Evolutionary conservation across 176 grass and related monocot genomes (phyloP).

Genomic region (Rhynchospora breviuscula): DNA sequence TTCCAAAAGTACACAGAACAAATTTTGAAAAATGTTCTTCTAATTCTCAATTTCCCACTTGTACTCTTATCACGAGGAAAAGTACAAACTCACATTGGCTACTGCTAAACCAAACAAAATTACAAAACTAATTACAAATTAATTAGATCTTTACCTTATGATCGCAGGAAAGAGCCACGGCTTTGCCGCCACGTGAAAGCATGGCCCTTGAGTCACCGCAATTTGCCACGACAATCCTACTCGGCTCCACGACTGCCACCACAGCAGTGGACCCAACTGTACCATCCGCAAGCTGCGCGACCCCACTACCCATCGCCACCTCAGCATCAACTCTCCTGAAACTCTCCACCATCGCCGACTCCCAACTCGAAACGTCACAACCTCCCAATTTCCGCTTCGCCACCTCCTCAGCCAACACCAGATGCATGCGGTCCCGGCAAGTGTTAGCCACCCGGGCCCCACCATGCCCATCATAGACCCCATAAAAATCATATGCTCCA

Average conservation of each 20-base stretch:
- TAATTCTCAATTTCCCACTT: background rate
- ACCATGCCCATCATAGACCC: slow-evolving; percentile 36
- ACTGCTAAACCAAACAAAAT: background rate
- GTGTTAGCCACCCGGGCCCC: slow-evolving; percentile 14
- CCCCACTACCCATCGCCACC: background rate
- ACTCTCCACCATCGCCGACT: slow-evolving; percentile 13
- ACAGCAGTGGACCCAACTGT: slow-evolving; percentile 40
- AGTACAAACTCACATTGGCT: background rate
- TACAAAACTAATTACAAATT: background rate
- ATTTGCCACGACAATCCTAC: slow-evolving; percentile 38
- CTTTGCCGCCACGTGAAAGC: slow-evolving; percentile 23
- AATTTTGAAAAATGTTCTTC: background rate
- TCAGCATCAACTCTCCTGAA: slow-evolving; percentile 26
- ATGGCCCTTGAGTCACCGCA: slow-evolving; percentile 41
- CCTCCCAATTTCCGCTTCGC: background rate
- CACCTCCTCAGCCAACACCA: slow-evolving; percentile 23
- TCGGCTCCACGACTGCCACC: slow-evolving; percentile 24
- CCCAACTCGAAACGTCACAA: background rate
- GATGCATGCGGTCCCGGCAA: slow-evolving; percentile 20
- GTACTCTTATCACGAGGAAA: background rate
- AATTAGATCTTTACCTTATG: slow-evolving; percentile 28
- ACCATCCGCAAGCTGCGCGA: background rate
- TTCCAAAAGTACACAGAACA: slow-evolving; percentile 8
- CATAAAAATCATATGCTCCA: slow-evolving; percentile 26
- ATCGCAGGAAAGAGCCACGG: slow-evolving; percentile 28